A percentile compares a stretch with the other conserved stretches of the same genome.
phyloP scores from a whole-genome alignment of 2,329 filamentous ascomycete genomes.

The Pestalotiopsis sp. region DNA sequence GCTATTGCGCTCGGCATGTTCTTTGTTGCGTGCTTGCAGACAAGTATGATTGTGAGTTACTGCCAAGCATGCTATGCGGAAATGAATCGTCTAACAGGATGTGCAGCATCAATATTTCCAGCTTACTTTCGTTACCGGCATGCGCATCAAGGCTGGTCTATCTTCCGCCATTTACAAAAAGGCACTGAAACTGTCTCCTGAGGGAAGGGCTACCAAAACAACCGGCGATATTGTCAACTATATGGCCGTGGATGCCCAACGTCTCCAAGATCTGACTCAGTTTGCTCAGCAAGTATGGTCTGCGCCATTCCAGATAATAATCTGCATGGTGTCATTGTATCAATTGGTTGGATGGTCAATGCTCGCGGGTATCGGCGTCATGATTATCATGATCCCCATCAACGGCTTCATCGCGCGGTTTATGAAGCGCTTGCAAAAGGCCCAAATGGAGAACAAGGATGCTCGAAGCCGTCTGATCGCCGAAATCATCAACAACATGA shows the following conservation, averaged over 20 bases:
- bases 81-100: neutral
- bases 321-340: constrained; percentile 96
- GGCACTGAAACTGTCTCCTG: constrained; percentile 86
- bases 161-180: constrained; percentile 93
- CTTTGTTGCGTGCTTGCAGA: constrained; percentile 80
- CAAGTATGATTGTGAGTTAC: constrained; percentile 67
- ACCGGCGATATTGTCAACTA: constrained; percentile 99
- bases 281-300: constrained; percentile 97
- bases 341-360: constrained; percentile 93
- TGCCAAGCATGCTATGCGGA: neutral
- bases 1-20: constrained; percentile 95
- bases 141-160: constrained; percentile 91
- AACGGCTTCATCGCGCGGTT: constrained; percentile 89
- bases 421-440: constrained; percentile 93
- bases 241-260: constrained; percentile 97
- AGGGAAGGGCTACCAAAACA: constrained; percentile 84
- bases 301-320: constrained; percentile 90
- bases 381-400: constrained; percentile 96
- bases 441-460: constrained; percentile 99
- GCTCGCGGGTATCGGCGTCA: constrained; percentile 91
- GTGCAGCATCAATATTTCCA: constrained; percentile 90
- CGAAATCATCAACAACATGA: constrained; percentile 99
- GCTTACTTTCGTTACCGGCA: constrained; percentile 89
- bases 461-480: constrained; percentile 90
- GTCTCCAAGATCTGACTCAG: constrained; percentile 91